Percentiles rank a stretch among this genome's conserved stretches.
These are phyloP conservation scores for Colletotrichum sojae DNA, from an alignment of 2,329 filamentous ascomycete species.

Conservation along the genomic window DNA sequence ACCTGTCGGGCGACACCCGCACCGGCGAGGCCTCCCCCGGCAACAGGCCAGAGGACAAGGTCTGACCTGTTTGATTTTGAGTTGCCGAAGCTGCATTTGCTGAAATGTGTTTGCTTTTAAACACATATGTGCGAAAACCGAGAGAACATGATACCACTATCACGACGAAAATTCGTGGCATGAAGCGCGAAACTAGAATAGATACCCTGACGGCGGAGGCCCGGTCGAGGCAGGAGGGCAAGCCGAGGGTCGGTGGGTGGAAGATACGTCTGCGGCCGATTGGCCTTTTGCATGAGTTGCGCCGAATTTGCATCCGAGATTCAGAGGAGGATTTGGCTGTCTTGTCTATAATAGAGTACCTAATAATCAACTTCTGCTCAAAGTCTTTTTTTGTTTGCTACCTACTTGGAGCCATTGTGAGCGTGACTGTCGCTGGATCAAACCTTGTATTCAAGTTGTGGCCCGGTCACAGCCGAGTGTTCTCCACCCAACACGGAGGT, in stretches of 20 bases:
- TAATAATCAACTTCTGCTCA: constrained; percentile 27
- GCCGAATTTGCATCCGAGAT: constrained; percentile 5
- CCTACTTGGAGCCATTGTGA: no score
- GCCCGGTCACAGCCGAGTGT: no score
- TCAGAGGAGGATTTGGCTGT: neutral
- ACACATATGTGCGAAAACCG: constrained; percentile 19
- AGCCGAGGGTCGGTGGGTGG: neutral
- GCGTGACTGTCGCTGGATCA: no score
- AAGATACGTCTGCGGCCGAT: neutral
- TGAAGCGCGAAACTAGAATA: constrained; percentile 28
- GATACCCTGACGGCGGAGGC: constrained; percentile 11
- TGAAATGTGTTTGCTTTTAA: constrained; percentile 17
- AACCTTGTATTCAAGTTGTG: no score
- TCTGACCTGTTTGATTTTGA: constrained; percentile 10
- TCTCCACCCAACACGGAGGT: no score
- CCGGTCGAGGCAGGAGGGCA: neutral
- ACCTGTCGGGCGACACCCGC: constrained; percentile 40
- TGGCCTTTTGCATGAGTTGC: constrained; percentile 2
- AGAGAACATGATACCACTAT: constrained; percentile 39
- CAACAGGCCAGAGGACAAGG: constrained; percentile 36
- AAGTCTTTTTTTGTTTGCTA: neutral
- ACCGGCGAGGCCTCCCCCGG: constrained; percentile 34
- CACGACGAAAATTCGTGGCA: constrained; percentile 26
- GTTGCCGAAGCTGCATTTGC: constrained; percentile 14
- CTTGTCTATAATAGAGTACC: constrained; percentile 16